Evolutionary conservation across 768 basidiomycete genomes (phyloP).

Genomic region (Psilocybe tampanensis): DNA sequence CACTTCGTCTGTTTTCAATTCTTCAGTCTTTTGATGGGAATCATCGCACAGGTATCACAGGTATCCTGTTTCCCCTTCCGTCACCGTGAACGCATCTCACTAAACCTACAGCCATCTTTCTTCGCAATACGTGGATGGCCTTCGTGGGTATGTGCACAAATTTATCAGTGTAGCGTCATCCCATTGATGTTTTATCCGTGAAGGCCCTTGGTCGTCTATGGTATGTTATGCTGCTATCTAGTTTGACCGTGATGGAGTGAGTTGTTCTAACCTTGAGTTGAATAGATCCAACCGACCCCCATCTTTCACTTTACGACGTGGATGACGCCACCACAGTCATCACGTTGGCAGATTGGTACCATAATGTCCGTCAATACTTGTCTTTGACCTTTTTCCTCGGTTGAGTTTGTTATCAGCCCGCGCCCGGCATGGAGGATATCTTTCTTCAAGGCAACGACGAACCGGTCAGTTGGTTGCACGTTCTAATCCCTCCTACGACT

Average conservation of each 20-base stretch:
- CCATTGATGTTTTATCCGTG: constrained; percentile 13
- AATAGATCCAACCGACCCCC: constrained; percentile 21
- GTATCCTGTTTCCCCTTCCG: not conserved
- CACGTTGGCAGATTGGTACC: constrained; percentile 26
- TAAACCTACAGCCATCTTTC: constrained; percentile 16
- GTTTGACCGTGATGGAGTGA: no score
- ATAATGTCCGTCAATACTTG: constrained; percentile 7
- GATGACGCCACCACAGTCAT: constrained; percentile 23
- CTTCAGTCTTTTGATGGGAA: not conserved
- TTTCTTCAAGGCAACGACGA: constrained; percentile 21
- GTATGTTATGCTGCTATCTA: constrained; percentile 7
- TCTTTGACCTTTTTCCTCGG: not conserved
- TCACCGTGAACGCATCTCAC: not conserved
- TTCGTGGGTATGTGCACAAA: constrained; percentile 19
- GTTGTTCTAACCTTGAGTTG: no score
- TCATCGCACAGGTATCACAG: constrained; percentile 15
- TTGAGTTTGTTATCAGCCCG: not conserved
- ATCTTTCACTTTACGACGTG: constrained; percentile 20
- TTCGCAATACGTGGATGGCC: constrained; percentile 24
- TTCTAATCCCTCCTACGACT: not conserved
- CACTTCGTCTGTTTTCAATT: not conserved
- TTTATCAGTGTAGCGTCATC: no score
- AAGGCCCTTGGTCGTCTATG: constrained; percentile 31
- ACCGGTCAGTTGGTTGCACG: constrained; percentile 10
- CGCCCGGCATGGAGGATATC: constrained; percentile 16